Conservation (phyloP, 495 filamentous ascomycete genomes). For the Aspergillus cavernicola region DNA sequence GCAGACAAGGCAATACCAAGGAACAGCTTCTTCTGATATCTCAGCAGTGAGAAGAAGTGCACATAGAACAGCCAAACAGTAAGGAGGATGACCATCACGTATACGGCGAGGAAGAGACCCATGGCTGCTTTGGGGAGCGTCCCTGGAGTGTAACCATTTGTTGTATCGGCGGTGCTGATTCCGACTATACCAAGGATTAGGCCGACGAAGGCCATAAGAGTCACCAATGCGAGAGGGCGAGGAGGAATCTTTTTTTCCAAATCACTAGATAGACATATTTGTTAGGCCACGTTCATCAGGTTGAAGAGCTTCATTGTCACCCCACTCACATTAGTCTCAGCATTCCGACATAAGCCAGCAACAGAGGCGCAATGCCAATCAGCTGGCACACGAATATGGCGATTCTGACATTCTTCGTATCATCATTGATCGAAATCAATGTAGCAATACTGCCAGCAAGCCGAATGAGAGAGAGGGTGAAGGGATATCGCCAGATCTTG, state of each 20-base stretch:
- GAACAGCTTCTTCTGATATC: conserved; percentile 28
- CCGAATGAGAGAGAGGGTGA: conserved; percentile 29
- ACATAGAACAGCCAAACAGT: conserved; percentile 15
- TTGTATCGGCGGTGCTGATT: conserved; percentile 14
- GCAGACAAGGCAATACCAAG: conserved; percentile 21
- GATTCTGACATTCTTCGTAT: conserved; percentile 16
- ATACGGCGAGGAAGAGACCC: conserved; percentile 29
- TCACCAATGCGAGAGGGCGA: conserved; percentile 3
- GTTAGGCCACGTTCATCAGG: conserved; percentile 8
- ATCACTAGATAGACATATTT: conserved; percentile 14
- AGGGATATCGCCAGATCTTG: conserved; percentile 27
- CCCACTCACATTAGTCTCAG: conserved; percentile 28
- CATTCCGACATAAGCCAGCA: conserved; percentile 28
- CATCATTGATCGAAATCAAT: conserved; percentile 20
- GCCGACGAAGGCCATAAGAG: conserved; percentile 21
- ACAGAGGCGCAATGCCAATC: conserved; percentile 29
- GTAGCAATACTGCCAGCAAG: conserved; percentile 26
- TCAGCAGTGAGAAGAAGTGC: not conserved
- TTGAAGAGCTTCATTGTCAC: not conserved
- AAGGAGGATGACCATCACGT: conserved; percentile 11
- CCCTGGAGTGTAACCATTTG: conserved; percentile 6
- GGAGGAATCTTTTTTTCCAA: conserved; percentile 14
- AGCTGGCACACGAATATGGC: conserved; percentile 25
- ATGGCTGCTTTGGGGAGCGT: conserved; percentile 25
- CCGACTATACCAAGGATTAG: conserved; percentile 29